Evolutionary conservation across 2,329 filamentous ascomycete species (phyloP).

Genomic region (Colletotrichum lini): DNA sequence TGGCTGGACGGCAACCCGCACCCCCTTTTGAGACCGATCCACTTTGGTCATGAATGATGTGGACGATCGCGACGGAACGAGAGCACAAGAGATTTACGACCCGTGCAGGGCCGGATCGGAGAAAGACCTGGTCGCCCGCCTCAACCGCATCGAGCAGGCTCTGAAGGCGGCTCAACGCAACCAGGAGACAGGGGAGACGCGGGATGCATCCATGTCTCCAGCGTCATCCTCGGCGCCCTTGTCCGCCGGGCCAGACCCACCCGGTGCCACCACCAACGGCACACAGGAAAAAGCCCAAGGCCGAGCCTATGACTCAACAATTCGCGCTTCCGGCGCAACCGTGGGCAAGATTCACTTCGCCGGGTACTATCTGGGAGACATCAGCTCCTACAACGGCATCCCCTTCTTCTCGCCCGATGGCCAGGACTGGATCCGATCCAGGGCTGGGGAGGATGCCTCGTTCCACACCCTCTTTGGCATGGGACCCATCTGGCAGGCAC

Average conservation of each 20-base stretch:
- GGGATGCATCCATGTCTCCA: constrained; percentile 25
- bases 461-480: constrained; percentile 46
- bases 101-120: constrained; percentile 40
- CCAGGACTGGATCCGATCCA: constrained; percentile 62
- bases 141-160: constrained; percentile 57
- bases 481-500: constrained; percentile 44
- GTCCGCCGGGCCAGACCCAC: constrained; percentile 18
- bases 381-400: constrained; percentile 63
- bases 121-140: constrained; percentile 54
- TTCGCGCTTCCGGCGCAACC: constrained; percentile 30
- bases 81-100: constrained; percentile 19
- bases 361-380: constrained; percentile 61
- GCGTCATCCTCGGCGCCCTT: constrained; percentile 27
- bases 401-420: constrained; percentile 64
- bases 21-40: not conserved
- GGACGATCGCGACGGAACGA: not conserved
- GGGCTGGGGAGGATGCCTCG: constrained; percentile 56
- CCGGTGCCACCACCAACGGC: constrained; percentile 20
- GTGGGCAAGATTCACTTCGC: constrained; percentile 62
- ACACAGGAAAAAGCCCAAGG: constrained; percentile 22
- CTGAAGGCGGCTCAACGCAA: constrained; percentile 47
- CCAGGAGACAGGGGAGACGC: constrained; percentile 21
- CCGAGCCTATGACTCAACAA: constrained; percentile 32
- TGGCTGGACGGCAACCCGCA: no score
- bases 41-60: not conserved